Conservation (phyloP, 495 filamentous ascomycete species). For the Xylaria palmicola region DNA sequence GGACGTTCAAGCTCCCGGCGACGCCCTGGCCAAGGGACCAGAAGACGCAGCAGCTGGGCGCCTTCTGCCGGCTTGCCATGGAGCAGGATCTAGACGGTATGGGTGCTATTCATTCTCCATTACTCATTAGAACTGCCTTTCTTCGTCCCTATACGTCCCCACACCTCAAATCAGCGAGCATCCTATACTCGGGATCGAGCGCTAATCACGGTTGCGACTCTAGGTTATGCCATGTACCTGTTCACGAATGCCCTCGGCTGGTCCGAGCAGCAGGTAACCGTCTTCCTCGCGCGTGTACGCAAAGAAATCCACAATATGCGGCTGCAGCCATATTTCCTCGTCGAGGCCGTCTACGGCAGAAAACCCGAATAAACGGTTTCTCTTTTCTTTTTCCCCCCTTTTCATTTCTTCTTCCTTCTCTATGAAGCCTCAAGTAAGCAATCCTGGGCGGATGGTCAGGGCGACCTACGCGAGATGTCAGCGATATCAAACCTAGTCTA, state of each 20-base stretch:
- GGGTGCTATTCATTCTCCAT: background rate
- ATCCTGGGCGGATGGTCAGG: background rate
- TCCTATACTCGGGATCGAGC: background rate
- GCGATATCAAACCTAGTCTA: background rate
- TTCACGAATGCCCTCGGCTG: constrained; percentile 30
- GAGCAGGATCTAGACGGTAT: constrained; percentile 30
- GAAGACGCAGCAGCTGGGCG: constrained; percentile 51
- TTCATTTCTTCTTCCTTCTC: no score
- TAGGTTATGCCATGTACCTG: constrained; percentile 26
- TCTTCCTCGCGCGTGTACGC: constrained; percentile 24
- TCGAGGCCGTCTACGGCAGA: constrained; percentile 23
- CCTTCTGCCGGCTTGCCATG: constrained; percentile 22
- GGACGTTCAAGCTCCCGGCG: constrained; percentile 51
- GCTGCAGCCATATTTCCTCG: constrained; percentile 22
- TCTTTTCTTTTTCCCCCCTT: no score
- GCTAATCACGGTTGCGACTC: background rate
- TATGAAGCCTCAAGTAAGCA: no score
- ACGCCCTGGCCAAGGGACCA: constrained; percentile 51
- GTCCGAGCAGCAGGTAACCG: constrained; percentile 26
- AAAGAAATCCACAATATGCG: constrained; percentile 28
- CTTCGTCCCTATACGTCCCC: background rate
- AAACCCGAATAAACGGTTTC: constrained; percentile 20
- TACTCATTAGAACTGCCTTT: background rate
- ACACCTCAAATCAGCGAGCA: no score
- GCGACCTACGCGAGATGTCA: background rate